A percentile compares a stretch with the other conserved stretches of the same genome.
Evolutionary conservation across 1,139 yeast genomes (phyloP).

Genomic region (Kodamaea sp.): DNA sequence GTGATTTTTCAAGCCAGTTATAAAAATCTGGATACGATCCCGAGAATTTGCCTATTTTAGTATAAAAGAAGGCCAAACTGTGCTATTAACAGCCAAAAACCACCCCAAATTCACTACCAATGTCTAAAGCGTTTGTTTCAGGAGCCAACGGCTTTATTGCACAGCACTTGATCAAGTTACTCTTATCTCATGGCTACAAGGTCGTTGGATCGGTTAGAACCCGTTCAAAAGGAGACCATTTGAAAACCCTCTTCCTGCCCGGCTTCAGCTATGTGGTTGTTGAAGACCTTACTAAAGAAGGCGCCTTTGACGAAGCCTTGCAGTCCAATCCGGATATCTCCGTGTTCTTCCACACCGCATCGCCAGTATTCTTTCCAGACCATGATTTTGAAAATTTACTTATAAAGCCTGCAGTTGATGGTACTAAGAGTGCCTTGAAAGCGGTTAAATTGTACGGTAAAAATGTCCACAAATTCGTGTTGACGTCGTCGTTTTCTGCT

Average conservation of each 20-base stretch:
- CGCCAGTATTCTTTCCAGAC: constrained; percentile 11
- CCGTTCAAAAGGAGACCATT: constrained; percentile 25
- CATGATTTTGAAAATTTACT: constrained; percentile 10
- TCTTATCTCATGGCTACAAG: constrained; percentile 29
- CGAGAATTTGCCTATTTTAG: too few relatives aligned
- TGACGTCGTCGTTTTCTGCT: constrained; percentile 31
- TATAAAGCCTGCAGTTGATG: constrained; percentile 20
- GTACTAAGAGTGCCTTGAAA: constrained; percentile 26
- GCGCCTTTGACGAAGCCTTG: constrained; percentile 34
- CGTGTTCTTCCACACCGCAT: constrained; percentile 16
- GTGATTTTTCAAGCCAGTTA: too few relatives aligned
- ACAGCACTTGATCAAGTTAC: constrained; percentile 22
- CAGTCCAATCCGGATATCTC: constrained; percentile 29
- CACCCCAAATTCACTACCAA: too few relatives aligned
- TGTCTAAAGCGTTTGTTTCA: constrained; percentile 25
- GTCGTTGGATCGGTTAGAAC: constrained; percentile 43
- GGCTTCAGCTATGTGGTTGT: constrained; percentile 36
- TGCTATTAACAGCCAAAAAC: too few relatives aligned
- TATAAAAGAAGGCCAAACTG: too few relatives aligned
- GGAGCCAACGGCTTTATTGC: constrained; percentile 47
- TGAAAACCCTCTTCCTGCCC: constrained; percentile 5
- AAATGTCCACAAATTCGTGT: constrained; percentile 26
- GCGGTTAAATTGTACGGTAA: constrained; percentile 25
- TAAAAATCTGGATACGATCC: too few relatives aligned
- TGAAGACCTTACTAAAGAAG: constrained; percentile 21